phyloP scores from a whole-genome alignment of 768 basidiomycete genomes.

The Podaxis sp. region DNA sequence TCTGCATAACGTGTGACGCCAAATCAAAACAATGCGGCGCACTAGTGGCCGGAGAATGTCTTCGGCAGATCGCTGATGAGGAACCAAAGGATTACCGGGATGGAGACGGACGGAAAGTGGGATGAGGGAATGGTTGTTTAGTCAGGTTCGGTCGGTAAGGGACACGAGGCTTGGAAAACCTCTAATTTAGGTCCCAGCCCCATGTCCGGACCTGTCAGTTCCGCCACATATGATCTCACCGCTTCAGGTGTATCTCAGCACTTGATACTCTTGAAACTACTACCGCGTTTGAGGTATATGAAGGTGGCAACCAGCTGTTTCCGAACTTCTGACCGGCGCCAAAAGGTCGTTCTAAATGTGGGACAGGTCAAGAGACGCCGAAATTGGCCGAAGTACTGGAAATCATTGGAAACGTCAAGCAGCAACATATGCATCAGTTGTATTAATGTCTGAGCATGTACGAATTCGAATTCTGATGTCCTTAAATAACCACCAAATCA shows the following conservation, averaged over 20 bases:
- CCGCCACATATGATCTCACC: neutral
- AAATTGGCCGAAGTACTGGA: too few species aligned
- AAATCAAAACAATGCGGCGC: neutral
- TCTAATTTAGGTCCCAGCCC: slow-evolving; percentile 12
- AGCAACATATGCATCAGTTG: neutral
- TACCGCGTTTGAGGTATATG: neutral
- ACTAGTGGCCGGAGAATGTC: neutral
- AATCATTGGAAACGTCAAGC: neutral
- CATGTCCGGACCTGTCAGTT: neutral
- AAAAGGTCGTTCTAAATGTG: neutral
- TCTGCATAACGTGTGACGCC: slow-evolving; percentile 36
- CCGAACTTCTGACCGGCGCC: neutral
- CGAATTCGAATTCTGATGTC: neutral
- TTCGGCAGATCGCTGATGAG: neutral
- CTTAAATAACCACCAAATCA: neutral
- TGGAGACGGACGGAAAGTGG: neutral
- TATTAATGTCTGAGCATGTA: neutral
- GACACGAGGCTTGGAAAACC: slow-evolving; percentile 18
- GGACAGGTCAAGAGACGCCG: too few species aligned
- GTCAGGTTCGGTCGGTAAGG: slow-evolving; percentile 15
- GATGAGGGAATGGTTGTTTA: neutral
- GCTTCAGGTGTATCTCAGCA: neutral
- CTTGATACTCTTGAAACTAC: neutral
- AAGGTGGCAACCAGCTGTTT: neutral
- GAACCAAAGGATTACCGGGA: neutral